phyloP scores from a whole-genome alignment of 192 early-diverging fungal genomes.

The Coemansia sp. region DNA sequence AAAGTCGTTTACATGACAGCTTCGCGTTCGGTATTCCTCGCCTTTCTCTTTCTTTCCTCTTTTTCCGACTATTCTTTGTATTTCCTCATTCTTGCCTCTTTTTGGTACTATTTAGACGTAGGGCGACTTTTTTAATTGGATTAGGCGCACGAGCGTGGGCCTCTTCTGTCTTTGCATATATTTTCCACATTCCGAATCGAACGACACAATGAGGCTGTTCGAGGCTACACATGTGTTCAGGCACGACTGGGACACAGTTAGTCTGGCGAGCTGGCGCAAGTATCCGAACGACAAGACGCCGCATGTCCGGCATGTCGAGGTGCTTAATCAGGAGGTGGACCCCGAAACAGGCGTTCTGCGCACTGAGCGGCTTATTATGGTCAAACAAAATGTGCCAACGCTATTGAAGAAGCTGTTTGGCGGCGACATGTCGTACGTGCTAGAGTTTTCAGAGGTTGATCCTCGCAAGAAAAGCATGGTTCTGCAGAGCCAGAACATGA shows the following conservation, averaged over 20 bases:
- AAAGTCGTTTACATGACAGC: background rate
- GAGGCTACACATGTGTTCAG: constrained; percentile 74
- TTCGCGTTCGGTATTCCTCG: background rate
- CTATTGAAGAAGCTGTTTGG: constrained; percentile 71
- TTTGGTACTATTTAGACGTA: background rate
- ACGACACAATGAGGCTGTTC: constrained; percentile 77
- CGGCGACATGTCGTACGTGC: constrained; percentile 77
- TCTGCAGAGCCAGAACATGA: constrained; percentile 83
- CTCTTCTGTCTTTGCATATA: background rate
- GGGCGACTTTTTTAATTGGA: constrained; percentile 6
- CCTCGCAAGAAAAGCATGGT: constrained; percentile 68
- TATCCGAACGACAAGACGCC: constrained; percentile 94
- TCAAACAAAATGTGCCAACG: constrained; percentile 81
- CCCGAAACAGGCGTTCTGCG: constrained; percentile 79
- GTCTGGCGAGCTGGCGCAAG: constrained; percentile 91
- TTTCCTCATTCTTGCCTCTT: constrained; percentile 9
- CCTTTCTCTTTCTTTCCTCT: constrained; percentile 9
- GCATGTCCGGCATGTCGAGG: constrained; percentile 91
- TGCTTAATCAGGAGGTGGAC: constrained; percentile 78
- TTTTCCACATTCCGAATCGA: constrained; percentile 7
- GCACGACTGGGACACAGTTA: constrained; percentile 81
- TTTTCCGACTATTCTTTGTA: background rate
- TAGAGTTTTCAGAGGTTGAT: constrained; percentile 88
- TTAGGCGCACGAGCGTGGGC: too few relatives aligned
- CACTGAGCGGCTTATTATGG: constrained; percentile 90